Base-by-base conservation (phyloP, 2,329 filamentous ascomycete genomes). In the Colletotrichum costaricense region DNA sequence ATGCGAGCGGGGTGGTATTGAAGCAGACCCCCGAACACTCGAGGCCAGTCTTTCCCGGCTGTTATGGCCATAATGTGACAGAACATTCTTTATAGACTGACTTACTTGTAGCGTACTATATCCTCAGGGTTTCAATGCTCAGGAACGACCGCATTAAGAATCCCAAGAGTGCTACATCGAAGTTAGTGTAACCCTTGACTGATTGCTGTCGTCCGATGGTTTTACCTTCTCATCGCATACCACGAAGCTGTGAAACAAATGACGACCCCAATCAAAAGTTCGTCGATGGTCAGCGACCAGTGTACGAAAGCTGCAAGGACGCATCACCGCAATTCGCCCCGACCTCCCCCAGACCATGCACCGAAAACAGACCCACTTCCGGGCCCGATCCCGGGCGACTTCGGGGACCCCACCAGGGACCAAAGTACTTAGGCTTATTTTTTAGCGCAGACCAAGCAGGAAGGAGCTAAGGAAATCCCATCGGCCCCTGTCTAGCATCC, bases 1-100 rank as follows among this genome's bases (percentile, higher is more conserved):
- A 73, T 73, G 70, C 70, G 70, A 73, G 66, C 33, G 54, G 42
- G 64, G 30, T 54, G 11, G 66, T 46, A 46, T 60, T 33, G 49
- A 55, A 9, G 66, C 63, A n/a, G 30, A 11, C 6, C 7, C 2
- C 42, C 42, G 16, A 49, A 19, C 42, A n/a, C 1, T 11, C 42
- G 19, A 49, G 19, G 16, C 19, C 42, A 19, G 6, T 49, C 42
- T n/a, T 4, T 9, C 7, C 42, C 42, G 7, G 14, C 38, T 42
- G 33, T 42, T 2, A 19, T 42, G 38, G 5, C 14, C 14, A 6
- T 42, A 16, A 42, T 16, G 14, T 2, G 38, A 16, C 38, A 0
- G 5, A 7, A 7, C 5, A 42, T 42, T 42, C 35, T 16, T 42
- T 6, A 19, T 2, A 19, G 5, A 42, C 38, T n/a, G 42, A 4